A percentile compares a stretch with the other conserved stretches of the same genome.
Evolutionary conservation across 345 rosid species (phyloP).

Genomic region (Gossypium bickii): DNA sequence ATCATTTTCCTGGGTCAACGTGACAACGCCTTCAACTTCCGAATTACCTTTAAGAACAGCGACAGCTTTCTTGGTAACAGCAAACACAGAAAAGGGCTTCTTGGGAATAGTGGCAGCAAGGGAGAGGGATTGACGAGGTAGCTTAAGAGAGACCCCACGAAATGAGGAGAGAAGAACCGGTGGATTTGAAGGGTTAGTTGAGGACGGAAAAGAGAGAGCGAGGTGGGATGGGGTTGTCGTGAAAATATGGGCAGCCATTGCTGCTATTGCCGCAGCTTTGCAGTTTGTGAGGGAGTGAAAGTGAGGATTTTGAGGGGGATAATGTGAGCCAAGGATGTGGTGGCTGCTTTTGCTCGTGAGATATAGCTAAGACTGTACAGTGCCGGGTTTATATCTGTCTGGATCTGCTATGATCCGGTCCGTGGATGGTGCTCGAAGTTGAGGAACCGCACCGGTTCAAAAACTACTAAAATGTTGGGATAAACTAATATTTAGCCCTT

Average conservation of each 20-base stretch:
- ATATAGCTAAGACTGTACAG: not conserved
- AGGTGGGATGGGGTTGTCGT: slow-evolving; percentile 24
- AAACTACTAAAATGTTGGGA: not conserved
- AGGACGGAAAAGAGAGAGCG: slow-evolving; percentile 21
- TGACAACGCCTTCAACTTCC: slow-evolving; percentile 78
- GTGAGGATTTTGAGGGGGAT: slow-evolving; percentile 15
- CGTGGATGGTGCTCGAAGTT: not conserved
- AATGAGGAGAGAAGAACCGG: slow-evolving; percentile 38
- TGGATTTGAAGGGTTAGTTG: slow-evolving; percentile 15
- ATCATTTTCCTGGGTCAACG: slow-evolving; percentile 65
- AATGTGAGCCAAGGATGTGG: slow-evolving; percentile 17
- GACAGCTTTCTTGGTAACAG: slow-evolving; percentile 76
- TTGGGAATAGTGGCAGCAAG: slow-evolving; percentile 27
- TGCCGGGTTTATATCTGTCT: not conserved
- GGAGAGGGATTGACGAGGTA: slow-evolving; percentile 38
- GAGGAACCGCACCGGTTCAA: not conserved
- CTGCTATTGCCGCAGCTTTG: slow-evolving; percentile 40
- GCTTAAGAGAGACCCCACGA: slow-evolving; percentile 51
- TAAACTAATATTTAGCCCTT: no score
- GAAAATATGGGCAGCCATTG: slow-evolving; percentile 60
- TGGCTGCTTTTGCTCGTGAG: slow-evolving; percentile 4
- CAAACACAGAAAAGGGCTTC: slow-evolving; percentile 48
- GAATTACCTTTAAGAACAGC: slow-evolving; percentile 87
- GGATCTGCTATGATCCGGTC: not conserved
- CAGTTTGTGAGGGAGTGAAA: slow-evolving; percentile 2